Percentiles rank a stretch among this genome's conserved stretches.
Evolutionary conservation across 257 asterid genomes (phyloP).

Genomic region (Handroanthus guayacan): DNA sequence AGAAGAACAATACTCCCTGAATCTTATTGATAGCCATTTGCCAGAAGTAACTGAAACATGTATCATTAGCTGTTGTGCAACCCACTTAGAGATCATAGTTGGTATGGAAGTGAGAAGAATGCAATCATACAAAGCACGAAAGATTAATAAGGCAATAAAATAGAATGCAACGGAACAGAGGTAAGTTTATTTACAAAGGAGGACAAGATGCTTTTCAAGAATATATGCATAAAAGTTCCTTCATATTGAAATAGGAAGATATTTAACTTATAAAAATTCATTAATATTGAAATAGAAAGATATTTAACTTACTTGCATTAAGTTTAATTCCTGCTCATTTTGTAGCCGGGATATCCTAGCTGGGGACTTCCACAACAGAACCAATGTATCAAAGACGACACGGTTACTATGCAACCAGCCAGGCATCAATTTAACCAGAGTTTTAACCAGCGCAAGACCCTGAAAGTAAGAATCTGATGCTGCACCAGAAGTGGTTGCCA

Average conservation of each 20-base stretch:
- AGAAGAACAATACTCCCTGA: not conserved
- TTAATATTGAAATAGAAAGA: conserved; percentile 16
- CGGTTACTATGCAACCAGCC: conserved; percentile 96
- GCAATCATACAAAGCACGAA: not conserved
- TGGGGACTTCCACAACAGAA: conserved; percentile 91
- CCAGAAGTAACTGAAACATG: conserved; percentile 10
- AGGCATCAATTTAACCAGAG: conserved; percentile 96
- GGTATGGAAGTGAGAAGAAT: not conserved
- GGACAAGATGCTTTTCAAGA: conserved; percentile 20
- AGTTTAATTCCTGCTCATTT: conserved; percentile 92
- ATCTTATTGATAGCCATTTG: not conserved
- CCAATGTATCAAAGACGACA: conserved; percentile 80
- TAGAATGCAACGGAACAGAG: conserved; percentile 2
- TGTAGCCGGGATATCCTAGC: conserved; percentile 82
- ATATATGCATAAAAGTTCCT: not conserved
- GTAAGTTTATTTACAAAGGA: not conserved
- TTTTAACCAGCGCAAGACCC: conserved; percentile 93
- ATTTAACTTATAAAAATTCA: conserved; percentile 46
- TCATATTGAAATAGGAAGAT: conserved; percentile 14
- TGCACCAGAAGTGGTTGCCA: conserved; percentile 55
- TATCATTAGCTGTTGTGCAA: not conserved
- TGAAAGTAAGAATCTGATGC: conserved; percentile 92
- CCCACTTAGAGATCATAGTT: not conserved
- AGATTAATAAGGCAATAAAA: conserved; percentile 12
- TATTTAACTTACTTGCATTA: conserved; percentile 82